phyloP scores from a whole-genome alignment of 305 asterid species.

The Caryopteris hybrid region DNA sequence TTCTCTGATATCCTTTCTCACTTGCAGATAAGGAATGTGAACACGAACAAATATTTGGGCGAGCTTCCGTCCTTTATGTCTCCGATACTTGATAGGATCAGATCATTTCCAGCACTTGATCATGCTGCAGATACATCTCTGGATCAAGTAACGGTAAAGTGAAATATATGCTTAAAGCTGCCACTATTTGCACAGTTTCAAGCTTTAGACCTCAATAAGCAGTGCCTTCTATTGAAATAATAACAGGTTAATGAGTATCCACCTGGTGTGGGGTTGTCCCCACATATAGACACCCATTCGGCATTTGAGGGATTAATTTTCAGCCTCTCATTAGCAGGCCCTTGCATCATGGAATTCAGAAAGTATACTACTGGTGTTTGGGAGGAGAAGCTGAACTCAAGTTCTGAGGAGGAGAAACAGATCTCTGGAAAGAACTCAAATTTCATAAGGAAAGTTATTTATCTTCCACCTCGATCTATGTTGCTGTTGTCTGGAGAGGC shows the following conservation, averaged over 20 bases:
- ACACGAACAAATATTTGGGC: constrained; percentile 69
- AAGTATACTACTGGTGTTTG: constrained; percentile 60
- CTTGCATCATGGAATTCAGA: constrained; percentile 96
- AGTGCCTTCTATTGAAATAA: background rate
- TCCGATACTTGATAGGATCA: constrained; percentile 55
- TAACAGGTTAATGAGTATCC: constrained; percentile 93
- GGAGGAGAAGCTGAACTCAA: constrained; percentile 35
- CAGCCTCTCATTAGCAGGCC: constrained; percentile 95
- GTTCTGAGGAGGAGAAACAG: constrained; percentile 37
- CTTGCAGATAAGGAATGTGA: constrained; percentile 82
- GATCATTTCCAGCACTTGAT: constrained; percentile 44
- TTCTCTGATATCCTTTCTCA: background rate
- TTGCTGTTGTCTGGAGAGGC: constrained; percentile 83
- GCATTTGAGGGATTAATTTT: constrained; percentile 84
- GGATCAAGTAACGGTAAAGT: constrained; percentile 87
- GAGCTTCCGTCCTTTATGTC: constrained; percentile 82
- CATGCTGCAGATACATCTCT: constrained; percentile 33
- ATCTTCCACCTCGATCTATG: constrained; percentile 94
- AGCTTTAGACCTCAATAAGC: constrained; percentile 5
- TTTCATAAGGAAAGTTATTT: constrained; percentile 60
- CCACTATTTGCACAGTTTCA: background rate
- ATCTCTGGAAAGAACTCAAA: constrained; percentile 26
- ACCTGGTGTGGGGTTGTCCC: constrained; percentile 91
- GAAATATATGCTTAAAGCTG: constrained; percentile 2
- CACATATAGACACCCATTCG: constrained; percentile 97